phyloP scores from a whole-genome alignment of 1,284 basidiomycete species.

The Trichosporon coremiiforme region DNA sequence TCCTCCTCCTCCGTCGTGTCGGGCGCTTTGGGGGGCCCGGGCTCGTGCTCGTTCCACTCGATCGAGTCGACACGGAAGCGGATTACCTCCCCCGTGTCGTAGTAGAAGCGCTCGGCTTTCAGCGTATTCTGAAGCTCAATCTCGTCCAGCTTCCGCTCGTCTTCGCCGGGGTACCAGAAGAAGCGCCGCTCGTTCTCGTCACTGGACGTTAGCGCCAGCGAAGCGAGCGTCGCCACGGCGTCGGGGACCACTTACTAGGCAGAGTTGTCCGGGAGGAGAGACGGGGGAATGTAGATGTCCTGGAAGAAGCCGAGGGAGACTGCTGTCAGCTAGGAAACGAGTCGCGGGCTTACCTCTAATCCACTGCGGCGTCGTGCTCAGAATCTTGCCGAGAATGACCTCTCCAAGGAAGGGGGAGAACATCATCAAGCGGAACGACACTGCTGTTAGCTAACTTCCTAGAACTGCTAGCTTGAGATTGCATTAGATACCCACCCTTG shows the following conservation, averaged over 20 bases:
- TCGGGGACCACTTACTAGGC: constrained; percentile 29
- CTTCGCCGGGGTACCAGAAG: constrained; percentile 71
- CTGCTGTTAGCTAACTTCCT: constrained; percentile 58
- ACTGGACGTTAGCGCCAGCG: constrained; percentile 20
- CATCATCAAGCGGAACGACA: constrained; percentile 84
- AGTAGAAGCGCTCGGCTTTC: constrained; percentile 72
- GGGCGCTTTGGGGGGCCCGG: constrained; percentile 64
- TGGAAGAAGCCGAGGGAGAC: constrained; percentile 92
- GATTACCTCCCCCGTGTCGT: constrained; percentile 79
- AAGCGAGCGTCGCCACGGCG: too few relatives aligned
- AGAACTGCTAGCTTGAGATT: not conserved
- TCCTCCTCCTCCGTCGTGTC: constrained; percentile 55
- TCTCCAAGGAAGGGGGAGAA: constrained; percentile 91
- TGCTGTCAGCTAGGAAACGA: constrained; percentile 50
- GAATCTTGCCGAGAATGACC: constrained; percentile 84
- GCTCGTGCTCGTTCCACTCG: constrained; percentile 88
- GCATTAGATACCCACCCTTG: constrained; percentile 65
- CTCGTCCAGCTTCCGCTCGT: constrained; percentile 54
- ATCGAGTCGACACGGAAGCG: constrained; percentile 84
- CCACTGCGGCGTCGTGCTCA: constrained; percentile 77
- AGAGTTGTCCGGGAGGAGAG: constrained; percentile 64
- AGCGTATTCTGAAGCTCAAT: constrained; percentile 64
- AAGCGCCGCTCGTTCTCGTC: constrained; percentile 65
- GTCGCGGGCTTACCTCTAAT: constrained; percentile 67
- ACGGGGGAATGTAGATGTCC: constrained; percentile 77